Evolutionary conservation across 805 yeast genomes (phyloP), one percentile per base, ranked within the genome.

Genomic region (Saturnispora hagleri): DNA sequence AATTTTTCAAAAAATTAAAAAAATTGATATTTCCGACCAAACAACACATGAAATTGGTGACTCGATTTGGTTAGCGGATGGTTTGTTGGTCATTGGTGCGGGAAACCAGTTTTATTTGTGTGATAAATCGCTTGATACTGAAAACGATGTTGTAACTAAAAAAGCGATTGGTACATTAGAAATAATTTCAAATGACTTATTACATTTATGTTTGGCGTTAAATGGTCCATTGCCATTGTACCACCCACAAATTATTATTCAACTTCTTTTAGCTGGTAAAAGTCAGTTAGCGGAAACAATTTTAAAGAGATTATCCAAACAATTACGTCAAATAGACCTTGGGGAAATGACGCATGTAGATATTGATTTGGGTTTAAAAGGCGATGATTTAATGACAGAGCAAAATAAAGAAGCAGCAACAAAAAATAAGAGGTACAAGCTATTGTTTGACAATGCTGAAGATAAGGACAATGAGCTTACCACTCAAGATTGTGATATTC

Each of bases 191-290:
- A 73, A 73, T 60, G 78, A 75, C 55, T 76, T 90, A 2, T 75
- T 86, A 53, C 85, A 84, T 58, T 72, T 90, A 52, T 86, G 84
- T 47, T 71, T 87, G 15, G 82, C 89, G 4, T 68, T 90, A 51
- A 90, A 90, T 68, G 97, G 97, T 33, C 93, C 95, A 0, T 65
- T 91, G 15, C 97, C 97, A 0, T 69, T 89, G 0, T 90, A 87
- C 59, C 97, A 91, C 61, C 98, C 98, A 0, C 96, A 89, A 64
- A 76, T 88, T 50, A 66, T 90, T 46, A 82, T 89, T 44, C 96
- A 90, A 64, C 70, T 82, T 4, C 64, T 90, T 18, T 81, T 84
- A 59, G 76, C 80, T 57, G 83, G 82, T 27, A 81, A 83, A 55
- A 56, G 76, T 13, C 68, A 69, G 10, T 61, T 80, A 2, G 90